Percentiles rank a stretch among this genome's conserved stretches.
phyloP scores from a whole-genome alignment of 2,329 filamentous ascomycete species.

The Setomelanomma holmii region DNA sequence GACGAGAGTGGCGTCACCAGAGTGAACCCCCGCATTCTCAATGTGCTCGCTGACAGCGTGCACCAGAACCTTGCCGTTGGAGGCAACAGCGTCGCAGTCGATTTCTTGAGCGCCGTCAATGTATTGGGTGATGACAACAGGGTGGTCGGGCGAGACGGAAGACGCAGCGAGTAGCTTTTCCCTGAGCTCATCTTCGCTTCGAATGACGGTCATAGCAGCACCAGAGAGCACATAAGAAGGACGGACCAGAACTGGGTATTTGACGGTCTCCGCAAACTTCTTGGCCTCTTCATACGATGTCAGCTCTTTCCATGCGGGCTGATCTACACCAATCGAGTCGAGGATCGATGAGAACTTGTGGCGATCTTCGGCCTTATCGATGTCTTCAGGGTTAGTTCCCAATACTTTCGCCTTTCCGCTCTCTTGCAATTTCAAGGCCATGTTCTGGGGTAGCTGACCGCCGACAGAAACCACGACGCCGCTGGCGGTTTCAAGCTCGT shows the following conservation, averaged over 20 bases:
- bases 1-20: constrained; percentile 93
- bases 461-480: constrained; percentile 96
- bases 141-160: constrained; percentile 92
- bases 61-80: constrained; percentile 82
- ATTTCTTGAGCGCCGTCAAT: constrained; percentile 97
- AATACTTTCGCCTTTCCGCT: constrained; percentile 88
- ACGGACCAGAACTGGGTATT: constrained; percentile 93
- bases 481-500: constrained; percentile 83
- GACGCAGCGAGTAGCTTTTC: constrained; percentile 92
- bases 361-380: constrained; percentile 96
- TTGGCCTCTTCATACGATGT: constrained; percentile 89
- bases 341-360: constrained; percentile 98
- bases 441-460: constrained; percentile 96
- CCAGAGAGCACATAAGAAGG: constrained; percentile 96
- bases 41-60: constrained; percentile 96
- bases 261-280: constrained; percentile 81
- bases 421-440: constrained; percentile 92
- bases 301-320: constrained; percentile 97
- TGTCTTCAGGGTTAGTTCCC: constrained; percentile 90
- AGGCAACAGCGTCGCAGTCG: constrained; percentile 92
- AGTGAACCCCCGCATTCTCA: constrained; percentile 97
- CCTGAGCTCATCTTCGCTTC: constrained; percentile 84
- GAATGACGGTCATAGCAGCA: constrained; percentile 98
- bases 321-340: constrained; percentile 94
- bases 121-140: constrained; percentile 97